phyloP scores from a whole-genome alignment of 2,329 filamentous ascomycete species.

The Penicillium sp. region DNA sequence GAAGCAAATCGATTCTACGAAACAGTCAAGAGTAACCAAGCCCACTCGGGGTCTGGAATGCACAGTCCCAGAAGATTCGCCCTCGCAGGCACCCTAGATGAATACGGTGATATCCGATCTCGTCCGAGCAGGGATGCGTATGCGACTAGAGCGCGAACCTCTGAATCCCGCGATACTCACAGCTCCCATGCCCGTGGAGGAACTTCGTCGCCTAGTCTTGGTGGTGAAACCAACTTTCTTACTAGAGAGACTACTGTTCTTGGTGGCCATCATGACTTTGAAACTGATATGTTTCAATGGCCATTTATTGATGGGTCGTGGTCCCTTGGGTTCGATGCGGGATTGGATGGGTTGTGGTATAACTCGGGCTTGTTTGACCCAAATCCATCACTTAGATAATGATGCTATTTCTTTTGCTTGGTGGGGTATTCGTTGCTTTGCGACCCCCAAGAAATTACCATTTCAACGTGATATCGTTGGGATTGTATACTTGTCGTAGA shows the following conservation, averaged over 20 bases:
- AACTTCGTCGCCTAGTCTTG: conserved; percentile 7
- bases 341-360: conserved; percentile 32
- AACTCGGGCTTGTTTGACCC: conserved; percentile 20
- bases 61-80: conserved; percentile 31
- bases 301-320: conserved; percentile 39
- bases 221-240: conserved; percentile 5
- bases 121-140: conserved; percentile 24
- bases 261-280: conserved; percentile 26
- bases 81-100: conserved; percentile 35
- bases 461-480: background rate
- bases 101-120: conserved; percentile 38
- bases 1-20: conserved; percentile 38
- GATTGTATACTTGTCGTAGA: too few species aligned
- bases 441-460: rapidly evolving
- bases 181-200: conserved; percentile 3
- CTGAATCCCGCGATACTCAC: conserved; percentile 10
- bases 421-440: background rate
- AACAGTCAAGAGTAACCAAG: conserved; percentile 29
- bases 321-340: conserved; percentile 35
- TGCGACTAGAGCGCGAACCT: conserved; percentile 10
- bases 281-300: conserved; percentile 39
- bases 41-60: conserved; percentile 19
- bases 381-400: conserved; percentile 10
- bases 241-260: conserved; percentile 4
- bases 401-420: background rate